Evolutionary conservation across 2,329 filamentous ascomycete genomes (phyloP), one percentile per base, ranked within the genome.

Genomic region (Penicillium sp.): DNA sequence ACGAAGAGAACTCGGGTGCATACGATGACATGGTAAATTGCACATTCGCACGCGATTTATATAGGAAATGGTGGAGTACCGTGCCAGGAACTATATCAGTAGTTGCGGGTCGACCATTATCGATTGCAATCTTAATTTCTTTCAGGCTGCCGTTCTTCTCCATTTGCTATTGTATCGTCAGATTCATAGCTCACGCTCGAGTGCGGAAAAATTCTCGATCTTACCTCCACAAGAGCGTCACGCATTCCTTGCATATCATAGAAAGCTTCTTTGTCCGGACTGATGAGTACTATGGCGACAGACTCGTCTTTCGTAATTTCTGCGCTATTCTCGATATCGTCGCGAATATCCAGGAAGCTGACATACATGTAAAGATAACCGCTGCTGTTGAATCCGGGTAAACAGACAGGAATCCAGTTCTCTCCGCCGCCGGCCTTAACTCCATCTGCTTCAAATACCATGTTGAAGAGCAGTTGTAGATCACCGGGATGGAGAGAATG

Each of bases 331-430:
- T 73, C 77, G 31, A 73, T 67, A n/a, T 76, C 78, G 22, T 79
- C 73, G 41, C 81, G 78, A 36, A 84, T 79, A 62, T 90, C 86
- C 57, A 99, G 83, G 72, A 97, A 99, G 78, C 90, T 96, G 69
- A 99, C 94, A 68, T 97, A 99, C 92, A 99, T 97, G 77, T 99
- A 97, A 1, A 99, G 81, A 69, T 96, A 99, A 24, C 94, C 95
- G 48, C 87, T 89, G 72, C 91, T 97, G 76, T 99, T 99, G 77
- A 99, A 99, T 5, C 92, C 93, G 0, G 94, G 95, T 3, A 99
- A 82, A 66, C 94, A 99, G 6, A 99, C 81, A 0, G 94, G 94
- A 45, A 97, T 93, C 94, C 94, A 99, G 66, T 93, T 97, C 73
- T 99, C 94, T 29, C 93, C 94, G n/a, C 85, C 92, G 5, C 90